Evolutionary conservation across 2,329 filamentous ascomycete species (phyloP), one percentile per base, ranked within the genome.

Genomic region (Aspergillus unguis): DNA sequence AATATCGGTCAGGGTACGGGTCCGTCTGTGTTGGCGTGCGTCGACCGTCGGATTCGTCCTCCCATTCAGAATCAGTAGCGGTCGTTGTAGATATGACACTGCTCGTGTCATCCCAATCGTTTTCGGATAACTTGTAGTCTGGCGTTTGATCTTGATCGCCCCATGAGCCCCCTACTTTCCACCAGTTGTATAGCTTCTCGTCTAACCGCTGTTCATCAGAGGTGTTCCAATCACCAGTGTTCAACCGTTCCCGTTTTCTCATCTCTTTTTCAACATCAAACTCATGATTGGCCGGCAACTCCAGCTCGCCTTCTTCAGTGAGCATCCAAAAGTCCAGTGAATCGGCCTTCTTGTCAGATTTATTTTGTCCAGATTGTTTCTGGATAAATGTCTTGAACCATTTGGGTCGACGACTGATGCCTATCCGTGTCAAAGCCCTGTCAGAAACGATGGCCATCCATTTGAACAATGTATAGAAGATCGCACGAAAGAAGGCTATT

Each of bases 231-330:
- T 68, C 60, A 29, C 59, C 68, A 64, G 65, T 68, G 50, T 67
- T 71, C 42, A 68, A 75, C 52, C 71, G 70, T 29, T 87, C 74
- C 44, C 84, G 78, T 49, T 82, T 82, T 59, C 89, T 83, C 60
- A 92, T 85, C 67, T 94, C 89, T 1, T 77, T 78, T 70, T 96
- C 92, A 2, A 96, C 85, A 62, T 97, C 92, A 28, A 90, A 82
- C 33, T 85, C 78, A 32, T 86, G 80, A 56, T 82, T 78, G 23
- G 77, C 78, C 2, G 85, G 81, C 27, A 86, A 72, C 26, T 76
- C 73, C 29, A 83, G 70, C 54, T 77, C 75, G 4, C 80, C 82
- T 40, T 82, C 75, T 35, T 78, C 75, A 6, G 74, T 76, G 3
- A 80, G 60, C 35, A 82, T 72, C 74, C 77, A 83, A 58, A 83